Evolutionary conservation across 2,329 filamentous ascomycete genomes (phyloP).

Genomic region (Pleochaeta shiraiana): DNA sequence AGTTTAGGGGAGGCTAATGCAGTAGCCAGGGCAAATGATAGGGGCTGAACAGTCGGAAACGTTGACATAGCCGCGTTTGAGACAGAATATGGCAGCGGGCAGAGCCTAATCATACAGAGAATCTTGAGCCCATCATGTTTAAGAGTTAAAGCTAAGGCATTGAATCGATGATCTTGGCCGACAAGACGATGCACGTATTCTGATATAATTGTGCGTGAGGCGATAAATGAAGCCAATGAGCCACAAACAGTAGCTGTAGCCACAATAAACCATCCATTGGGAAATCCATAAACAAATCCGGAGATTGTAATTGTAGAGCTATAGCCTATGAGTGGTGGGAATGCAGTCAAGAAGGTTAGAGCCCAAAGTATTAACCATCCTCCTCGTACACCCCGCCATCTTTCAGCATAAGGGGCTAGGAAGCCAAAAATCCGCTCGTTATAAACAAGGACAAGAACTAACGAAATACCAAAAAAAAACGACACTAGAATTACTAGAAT

Average conservation of each 20-base stretch:
- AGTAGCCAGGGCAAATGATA: conserved; percentile 61
- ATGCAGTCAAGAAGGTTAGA: conserved; percentile 42
- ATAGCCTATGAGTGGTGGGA: conserved; percentile 52
- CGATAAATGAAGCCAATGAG: conserved; percentile 57
- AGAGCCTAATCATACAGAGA: conserved; percentile 77
- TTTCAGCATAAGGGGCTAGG: conserved; percentile 48
- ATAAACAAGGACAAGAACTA: conserved; percentile 52
- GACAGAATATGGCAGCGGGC: conserved; percentile 77
- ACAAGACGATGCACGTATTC: conserved; percentile 62
- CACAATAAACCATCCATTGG: conserved; percentile 48
- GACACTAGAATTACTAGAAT: conserved; percentile 30
- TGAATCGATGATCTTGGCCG: conserved; percentile 65
- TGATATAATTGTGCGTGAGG: conserved; percentile 58
- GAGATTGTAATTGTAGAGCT: conserved; percentile 42
- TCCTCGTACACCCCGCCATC: conserved; percentile 50
- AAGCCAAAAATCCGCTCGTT: conserved; percentile 59
- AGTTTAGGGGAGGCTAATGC: conserved; percentile 68
- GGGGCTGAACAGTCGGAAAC: conserved; percentile 64
- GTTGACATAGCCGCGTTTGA: conserved; percentile 91
- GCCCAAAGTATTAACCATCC: conserved; percentile 50
- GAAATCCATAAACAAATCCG: conserved; percentile 51
- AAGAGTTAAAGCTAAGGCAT: conserved; percentile 69
- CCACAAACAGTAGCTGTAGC: conserved; percentile 59
- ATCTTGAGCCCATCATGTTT: conserved; percentile 80
- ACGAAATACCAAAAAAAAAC: conserved; percentile 27